phyloP scores from a whole-genome alignment of 495 filamentous ascomycete genomes.

The Penicillium bialowiezense region DNA sequence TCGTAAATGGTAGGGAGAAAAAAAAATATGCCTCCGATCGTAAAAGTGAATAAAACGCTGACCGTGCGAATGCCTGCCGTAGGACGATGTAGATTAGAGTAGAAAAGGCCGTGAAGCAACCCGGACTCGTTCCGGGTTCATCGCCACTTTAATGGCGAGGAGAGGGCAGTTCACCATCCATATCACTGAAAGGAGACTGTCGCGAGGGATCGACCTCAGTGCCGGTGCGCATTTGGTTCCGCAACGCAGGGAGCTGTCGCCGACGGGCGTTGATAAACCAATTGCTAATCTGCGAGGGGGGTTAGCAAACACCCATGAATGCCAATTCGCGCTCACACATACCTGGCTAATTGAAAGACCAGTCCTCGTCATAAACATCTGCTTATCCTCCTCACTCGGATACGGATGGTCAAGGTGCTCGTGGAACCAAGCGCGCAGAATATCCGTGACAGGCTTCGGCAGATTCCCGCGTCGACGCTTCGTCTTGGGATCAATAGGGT shows the following conservation, averaged over 20 bases:
- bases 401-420: constrained; percentile 79
- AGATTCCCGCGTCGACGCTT: constrained; percentile 78
- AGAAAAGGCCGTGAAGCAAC: constrained; percentile 17
- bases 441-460: constrained; percentile 80
- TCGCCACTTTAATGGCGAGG: constrained; percentile 23
- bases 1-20: constrained; percentile 16
- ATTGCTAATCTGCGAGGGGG: constrained; percentile 69
- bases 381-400: constrained; percentile 88
- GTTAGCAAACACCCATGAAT: not conserved
- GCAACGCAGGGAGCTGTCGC: constrained; percentile 67
- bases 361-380: constrained; percentile 71
- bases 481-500: constrained; percentile 41
- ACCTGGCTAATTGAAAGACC: constrained; percentile 79
- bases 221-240: constrained; percentile 51
- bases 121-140: constrained; percentile 1
- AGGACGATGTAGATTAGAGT: constrained; percentile 8
- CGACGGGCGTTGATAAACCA: constrained; percentile 95
- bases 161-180: constrained; percentile 35
- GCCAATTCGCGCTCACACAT: constrained; percentile 4
- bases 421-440: constrained; percentile 76
- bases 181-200: constrained; percentile 45
- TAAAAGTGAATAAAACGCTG: constrained; percentile 24
- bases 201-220: constrained; percentile 34
- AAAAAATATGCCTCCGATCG: constrained; percentile 13
- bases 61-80: constrained; percentile 24